phyloP scores from a whole-genome alignment of 352 stramenopile genomes.

The Phytophthora citricola region DNA sequence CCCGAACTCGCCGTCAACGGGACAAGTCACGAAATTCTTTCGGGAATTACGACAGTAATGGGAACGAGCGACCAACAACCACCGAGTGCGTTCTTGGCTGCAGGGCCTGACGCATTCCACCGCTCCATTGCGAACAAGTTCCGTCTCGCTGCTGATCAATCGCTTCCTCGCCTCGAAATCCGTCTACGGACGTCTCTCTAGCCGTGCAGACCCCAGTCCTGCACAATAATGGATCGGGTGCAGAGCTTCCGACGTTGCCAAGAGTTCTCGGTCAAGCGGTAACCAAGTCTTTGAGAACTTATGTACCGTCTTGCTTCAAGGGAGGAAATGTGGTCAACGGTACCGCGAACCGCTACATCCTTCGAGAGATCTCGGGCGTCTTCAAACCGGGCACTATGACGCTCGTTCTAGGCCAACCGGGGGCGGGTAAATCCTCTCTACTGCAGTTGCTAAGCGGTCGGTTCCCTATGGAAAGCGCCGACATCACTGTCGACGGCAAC shows the following conservation, averaged over 20 bases:
- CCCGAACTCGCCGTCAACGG: slow-evolving; percentile 19
- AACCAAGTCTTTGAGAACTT: slow-evolving; percentile 9
- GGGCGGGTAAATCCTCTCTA: slow-evolving; percentile 56
- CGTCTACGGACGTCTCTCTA: slow-evolving; percentile 47
- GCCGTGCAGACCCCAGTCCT: slow-evolving; percentile 21
- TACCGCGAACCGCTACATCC: slow-evolving; percentile 35
- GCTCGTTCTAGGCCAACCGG: slow-evolving; percentile 50
- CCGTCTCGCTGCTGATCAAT: slow-evolving; percentile 29
- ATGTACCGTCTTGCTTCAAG: slow-evolving; percentile 11
- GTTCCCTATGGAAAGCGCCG: slow-evolving; percentile 36
- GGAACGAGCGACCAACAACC: slow-evolving; percentile 10
- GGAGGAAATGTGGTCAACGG: background rate
- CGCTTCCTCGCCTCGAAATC: slow-evolving; percentile 51
- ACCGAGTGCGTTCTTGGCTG: slow-evolving; percentile 26
- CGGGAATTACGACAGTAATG: slow-evolving; percentile 14
- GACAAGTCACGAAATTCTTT: slow-evolving; percentile 4
- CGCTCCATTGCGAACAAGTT: slow-evolving; percentile 38
- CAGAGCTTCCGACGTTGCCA: slow-evolving; percentile 46
- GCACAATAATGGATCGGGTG: slow-evolving; percentile 6
- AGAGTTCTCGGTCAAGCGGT: slow-evolving; percentile 25
- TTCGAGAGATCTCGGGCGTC: slow-evolving; percentile 43
- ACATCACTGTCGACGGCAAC: slow-evolving; percentile 33
- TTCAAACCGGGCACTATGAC: slow-evolving; percentile 59
- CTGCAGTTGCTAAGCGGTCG: slow-evolving; percentile 49
- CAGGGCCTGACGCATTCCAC: slow-evolving; percentile 45